Conservation (phyloP, 2,329 filamentous ascomycete genomes). For the Penicillium freii region DNA sequence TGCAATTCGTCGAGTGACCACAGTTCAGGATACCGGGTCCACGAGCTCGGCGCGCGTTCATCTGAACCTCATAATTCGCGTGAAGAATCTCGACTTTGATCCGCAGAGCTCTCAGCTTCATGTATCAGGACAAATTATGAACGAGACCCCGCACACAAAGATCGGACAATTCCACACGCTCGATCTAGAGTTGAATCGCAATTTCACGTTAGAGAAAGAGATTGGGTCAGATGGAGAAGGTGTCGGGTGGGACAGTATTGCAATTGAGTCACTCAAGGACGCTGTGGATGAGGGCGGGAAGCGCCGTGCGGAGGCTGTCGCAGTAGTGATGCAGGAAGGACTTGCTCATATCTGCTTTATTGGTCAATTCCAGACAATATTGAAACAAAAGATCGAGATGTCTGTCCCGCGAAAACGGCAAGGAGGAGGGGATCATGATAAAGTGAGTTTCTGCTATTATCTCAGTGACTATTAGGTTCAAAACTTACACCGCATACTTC, state of each 20-base stretch:
- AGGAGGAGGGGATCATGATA: conserved; percentile 51
- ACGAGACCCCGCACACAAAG: conserved; percentile 66
- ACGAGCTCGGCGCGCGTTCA: conserved; percentile 64
- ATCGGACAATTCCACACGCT: conserved; percentile 68
- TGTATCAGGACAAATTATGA: conserved; percentile 63
- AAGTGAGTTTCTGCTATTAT: conserved; percentile 29
- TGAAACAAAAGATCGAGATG: conserved; percentile 51
- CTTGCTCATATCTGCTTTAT: conserved; percentile 53
- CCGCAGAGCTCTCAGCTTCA: conserved; percentile 66
- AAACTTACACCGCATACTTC: not conserved
- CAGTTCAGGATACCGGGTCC: conserved; percentile 58
- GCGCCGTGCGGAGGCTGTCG: conserved; percentile 77
- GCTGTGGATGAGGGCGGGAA: conserved; percentile 67
- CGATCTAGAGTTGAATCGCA: conserved; percentile 81
- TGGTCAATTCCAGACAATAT: conserved; percentile 49
- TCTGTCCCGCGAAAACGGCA: conserved; percentile 49
- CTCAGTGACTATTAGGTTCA: not conserved
- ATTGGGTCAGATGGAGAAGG: conserved; percentile 48
- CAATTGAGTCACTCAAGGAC: conserved; percentile 72
- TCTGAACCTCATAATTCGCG: conserved; percentile 62
- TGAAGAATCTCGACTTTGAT: conserved; percentile 68
- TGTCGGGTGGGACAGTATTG: conserved; percentile 83
- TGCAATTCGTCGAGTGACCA: conserved; percentile 65
- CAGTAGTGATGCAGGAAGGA: conserved; percentile 86
- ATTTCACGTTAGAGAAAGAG: conserved; percentile 84